A percentile compares a stretch with the other conserved stretches of the same genome.
These are phyloP conservation scores for Clathrus columnatus DNA, from an alignment of 768 basidiomycete genomes.

Conservation along the genomic window DNA sequence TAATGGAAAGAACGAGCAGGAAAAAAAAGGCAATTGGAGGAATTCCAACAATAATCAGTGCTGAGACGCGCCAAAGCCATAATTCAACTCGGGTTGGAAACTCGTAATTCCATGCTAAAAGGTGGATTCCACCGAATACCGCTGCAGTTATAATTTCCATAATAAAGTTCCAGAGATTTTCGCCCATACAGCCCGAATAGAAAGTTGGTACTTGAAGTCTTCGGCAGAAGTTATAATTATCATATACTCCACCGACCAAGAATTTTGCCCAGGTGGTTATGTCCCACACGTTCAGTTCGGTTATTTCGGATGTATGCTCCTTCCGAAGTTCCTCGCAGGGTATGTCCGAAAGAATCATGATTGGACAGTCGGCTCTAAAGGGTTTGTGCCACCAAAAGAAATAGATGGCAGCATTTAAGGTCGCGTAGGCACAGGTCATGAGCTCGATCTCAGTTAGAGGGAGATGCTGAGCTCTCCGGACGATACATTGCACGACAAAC, in stretches of 20 bases:
- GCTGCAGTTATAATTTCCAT: conserved; percentile 24
- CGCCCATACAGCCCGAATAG: neutral
- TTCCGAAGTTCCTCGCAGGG: neutral
- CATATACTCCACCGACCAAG: neutral
- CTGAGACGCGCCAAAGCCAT: conserved; percentile 20
- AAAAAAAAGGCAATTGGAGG: too few species aligned
- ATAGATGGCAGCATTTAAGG: neutral
- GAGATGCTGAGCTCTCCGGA: neutral
- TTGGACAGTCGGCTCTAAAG: conserved; percentile 8
- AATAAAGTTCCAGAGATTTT: conserved; percentile 21
- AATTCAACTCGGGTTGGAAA: conserved; percentile 19
- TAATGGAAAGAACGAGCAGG: neutral
- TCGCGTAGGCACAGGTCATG: neutral
- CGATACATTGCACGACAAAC: conserved; percentile 2
- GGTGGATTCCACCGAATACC: too few species aligned
- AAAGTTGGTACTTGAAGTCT: neutral
- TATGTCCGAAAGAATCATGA: conserved; percentile 1
- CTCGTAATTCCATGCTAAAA: too few species aligned
- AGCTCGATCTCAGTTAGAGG: conserved; percentile 5
- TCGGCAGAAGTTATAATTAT: neutral
- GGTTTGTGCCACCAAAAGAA: conserved; percentile 1
- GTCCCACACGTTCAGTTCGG: neutral
- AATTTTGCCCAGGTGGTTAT: neutral
- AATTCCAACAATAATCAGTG: conserved; percentile 14
- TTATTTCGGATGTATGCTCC: neutral